Evolutionary conservation across 2,329 filamentous ascomycete species (phyloP), one percentile per base, ranked within the genome.

Genomic region (Fusarium udum): DNA sequence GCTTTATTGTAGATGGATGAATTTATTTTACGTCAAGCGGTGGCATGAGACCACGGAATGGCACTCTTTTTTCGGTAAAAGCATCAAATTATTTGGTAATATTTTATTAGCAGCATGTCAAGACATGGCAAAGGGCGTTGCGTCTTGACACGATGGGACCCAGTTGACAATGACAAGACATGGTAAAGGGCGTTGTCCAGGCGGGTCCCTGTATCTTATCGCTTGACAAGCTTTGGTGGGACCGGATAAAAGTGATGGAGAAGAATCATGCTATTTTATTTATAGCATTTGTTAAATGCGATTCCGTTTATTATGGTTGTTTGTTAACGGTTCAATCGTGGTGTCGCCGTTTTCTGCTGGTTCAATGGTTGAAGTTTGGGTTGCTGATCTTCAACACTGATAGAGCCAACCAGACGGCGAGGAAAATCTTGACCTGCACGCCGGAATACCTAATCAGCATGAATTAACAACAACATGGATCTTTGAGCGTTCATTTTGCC

Each of bases 81-180:
- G 18, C 40, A 56, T 53, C 53, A 70, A 70, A 70, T 66, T 70
- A 66, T 70, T 70, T 66, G 60, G 67, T 70, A 70, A 70, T 66
- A 46, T 62, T 69, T 64, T 43, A 49, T 51, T 42, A 28, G 52
- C 22, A 58, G 52, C 55, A 34, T 69, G 67, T 53, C 59, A 59
- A 42, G 67, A 69, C 60, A 70, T 64, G 65, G 28, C 49, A 69
- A 68, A 69, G 65, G 65, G 65, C 65, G 65, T 36, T 68, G 64
- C 14, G 26, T 63, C 53, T 56, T 63, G 64, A 49, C 64, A 68
- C 16, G 64, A 68, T 69, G 46, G 63, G 64, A 31, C 64, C 46
- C 57, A 49, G 65, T 56, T 20, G 34, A 28, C 51, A 63, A 56
- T 69, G 65, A 68, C 65, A 68, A 51, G 65, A 68, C 65, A 68